Evolutionary conservation across 768 basidiomycete genomes (phyloP).

Genomic region (Mycena pura): DNA sequence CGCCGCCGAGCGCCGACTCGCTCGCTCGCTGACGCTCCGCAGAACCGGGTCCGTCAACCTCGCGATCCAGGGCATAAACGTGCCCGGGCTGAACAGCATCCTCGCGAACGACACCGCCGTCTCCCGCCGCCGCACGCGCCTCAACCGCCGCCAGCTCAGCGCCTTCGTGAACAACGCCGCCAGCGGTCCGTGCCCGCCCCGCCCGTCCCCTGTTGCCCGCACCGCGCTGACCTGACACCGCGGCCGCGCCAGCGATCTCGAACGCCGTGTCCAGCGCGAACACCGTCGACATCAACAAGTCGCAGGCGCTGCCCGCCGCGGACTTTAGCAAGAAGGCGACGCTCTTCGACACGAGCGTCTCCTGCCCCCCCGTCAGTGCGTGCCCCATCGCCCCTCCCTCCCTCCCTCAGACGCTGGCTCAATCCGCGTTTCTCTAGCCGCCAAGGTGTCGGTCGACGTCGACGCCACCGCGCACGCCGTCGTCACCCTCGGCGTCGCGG

Average conservation of each 20-base stretch:
- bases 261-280: slow-evolving; percentile 23
- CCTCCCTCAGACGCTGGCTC: too few species aligned
- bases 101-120: not conserved
- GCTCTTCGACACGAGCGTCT: slow-evolving; percentile 33
- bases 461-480: slow-evolving; percentile 44
- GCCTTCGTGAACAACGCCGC: not conserved
- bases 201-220: too few species aligned
- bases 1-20: not conserved
- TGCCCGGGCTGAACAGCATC: slow-evolving; percentile 8
- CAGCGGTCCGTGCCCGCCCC: not conserved
- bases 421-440: not conserved
- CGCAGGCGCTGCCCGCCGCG: slow-evolving; percentile 38
- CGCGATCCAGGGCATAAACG: slow-evolving; percentile 10
- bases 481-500: slow-evolving; percentile 47
- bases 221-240: not conserved
- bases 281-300: slow-evolving; percentile 40
- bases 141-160: not conserved
- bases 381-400: too few species aligned
- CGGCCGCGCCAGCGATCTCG: not conserved
- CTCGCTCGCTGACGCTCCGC: not conserved
- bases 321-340: slow-evolving; percentile 40
- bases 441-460: slow-evolving; percentile 32
- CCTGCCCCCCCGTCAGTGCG: slow-evolving; percentile 29
- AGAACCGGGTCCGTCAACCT: slow-evolving; percentile 20
- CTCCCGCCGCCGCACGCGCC: slow-evolving; percentile 5